Base-by-base conservation (phyloP, 192 early-diverging fungal genomes). In the Mortierella claussenii region DNA sequence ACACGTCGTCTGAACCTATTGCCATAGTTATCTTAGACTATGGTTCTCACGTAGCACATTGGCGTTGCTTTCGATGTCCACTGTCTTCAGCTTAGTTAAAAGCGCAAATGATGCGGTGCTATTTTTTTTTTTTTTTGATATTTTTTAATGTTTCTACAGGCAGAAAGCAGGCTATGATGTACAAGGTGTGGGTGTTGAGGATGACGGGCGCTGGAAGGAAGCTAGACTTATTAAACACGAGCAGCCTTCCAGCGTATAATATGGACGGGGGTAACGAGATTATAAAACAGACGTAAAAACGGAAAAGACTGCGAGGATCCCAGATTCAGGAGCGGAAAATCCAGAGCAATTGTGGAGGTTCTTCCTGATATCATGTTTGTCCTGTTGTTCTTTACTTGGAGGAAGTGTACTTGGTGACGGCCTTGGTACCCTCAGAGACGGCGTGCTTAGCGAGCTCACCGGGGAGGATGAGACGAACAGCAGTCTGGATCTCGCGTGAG, bases 361-460 rank as follows among this genome's bases (percentile, higher is more conserved):
- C 17, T 42, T 8, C n/a, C 54, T 40, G 8, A 4, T 33, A 32
- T 60, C 20, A 13, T 48, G 26, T 57, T 24, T 37, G 3, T 55
- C 27, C 55, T 3, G 5, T 27, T 4, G 10, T 52, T 40, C 10
- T 69, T 85, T 86, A 88, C 69, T 88, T 93, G 70, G 89, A 89
- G 32, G 89, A 90, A 69, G 94, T 93, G 90, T 94, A 97, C 87
- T 97, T 97, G 85, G 94, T 95, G 79, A 96, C 94, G 58, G 96
- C 96, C 89, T 97, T 97, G 88, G 95, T 96, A 60, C 95, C 96
- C 86, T 96, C 96, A 64, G 96, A 97, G 69, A 97, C 95, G 73
- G 95, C 95, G 87, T 97, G 95, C 87, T 94, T 95, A 86, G 94
- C 92, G 53, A 97, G 88, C 82, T 97, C 96, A 81, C 96, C 95